Percentiles rank a stretch among this genome's conserved stretches.
These are phyloP conservation scores for Umbelopsis sp. DNA, from an alignment of 192 early-diverging fungal genomes.

Conservation along the genomic window DNA sequence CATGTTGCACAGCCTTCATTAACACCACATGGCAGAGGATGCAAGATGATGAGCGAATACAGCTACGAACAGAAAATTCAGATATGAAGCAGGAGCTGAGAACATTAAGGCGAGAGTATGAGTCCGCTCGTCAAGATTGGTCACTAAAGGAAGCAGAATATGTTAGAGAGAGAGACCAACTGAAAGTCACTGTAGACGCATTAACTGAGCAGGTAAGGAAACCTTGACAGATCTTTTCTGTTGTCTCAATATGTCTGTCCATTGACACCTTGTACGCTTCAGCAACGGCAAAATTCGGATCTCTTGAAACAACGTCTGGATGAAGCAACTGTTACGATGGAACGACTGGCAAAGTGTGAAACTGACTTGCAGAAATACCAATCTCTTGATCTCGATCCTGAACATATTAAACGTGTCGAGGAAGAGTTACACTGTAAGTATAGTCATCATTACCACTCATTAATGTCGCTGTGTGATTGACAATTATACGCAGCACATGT, in stretches of 20 bases:
- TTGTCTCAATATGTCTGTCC: neutral
- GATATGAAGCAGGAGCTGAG: slow-evolving; percentile 1
- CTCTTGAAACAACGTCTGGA: neutral
- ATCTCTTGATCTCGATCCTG: neutral
- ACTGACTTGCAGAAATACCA: slow-evolving; percentile 8
- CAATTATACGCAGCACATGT: slow-evolving; percentile 42
- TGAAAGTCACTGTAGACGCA: neutral
- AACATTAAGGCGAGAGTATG: neutral
- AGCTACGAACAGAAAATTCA: neutral
- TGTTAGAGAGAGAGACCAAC: neutral
- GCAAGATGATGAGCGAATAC: neutral
- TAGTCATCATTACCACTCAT: neutral
- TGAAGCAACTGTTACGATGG: neutral
- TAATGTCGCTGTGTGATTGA: neutral
- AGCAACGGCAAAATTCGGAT: neutral
- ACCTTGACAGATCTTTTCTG: neutral
- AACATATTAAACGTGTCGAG: neutral
- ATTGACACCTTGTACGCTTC: neutral
- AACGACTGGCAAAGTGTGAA: neutral
- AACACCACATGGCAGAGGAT: neutral
- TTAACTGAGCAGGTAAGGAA: neutral
- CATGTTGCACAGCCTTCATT: no score
- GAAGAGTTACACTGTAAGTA: slow-evolving; percentile 2
- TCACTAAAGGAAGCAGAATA: neutral
- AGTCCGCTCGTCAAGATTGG: neutral